Conservation (phyloP, 2,329 filamentous ascomycete genomes). For the Alternaria longipes region DNA sequence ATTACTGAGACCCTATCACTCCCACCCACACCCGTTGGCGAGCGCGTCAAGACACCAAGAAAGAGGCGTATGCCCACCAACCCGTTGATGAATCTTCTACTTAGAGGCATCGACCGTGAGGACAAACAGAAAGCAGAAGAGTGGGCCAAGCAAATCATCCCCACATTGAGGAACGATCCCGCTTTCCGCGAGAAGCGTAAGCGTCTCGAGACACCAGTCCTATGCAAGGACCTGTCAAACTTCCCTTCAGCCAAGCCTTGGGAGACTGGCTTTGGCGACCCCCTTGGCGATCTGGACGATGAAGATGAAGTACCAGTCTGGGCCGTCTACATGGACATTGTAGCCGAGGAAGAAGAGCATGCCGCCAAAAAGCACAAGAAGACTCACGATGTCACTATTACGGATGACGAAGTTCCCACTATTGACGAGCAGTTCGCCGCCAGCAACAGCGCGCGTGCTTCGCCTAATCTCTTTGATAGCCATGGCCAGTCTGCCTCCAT, state of each 20-base stretch:
- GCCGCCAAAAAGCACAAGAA: constrained; percentile 37
- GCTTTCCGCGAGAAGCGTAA: constrained; percentile 40
- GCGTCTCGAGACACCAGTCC: constrained; percentile 37
- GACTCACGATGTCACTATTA: constrained; percentile 15
- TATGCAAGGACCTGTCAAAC: constrained; percentile 36
- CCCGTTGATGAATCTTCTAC: constrained; percentile 28
- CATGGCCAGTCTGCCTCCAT: constrained; percentile 35
- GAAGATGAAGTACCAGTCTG: constrained; percentile 42
- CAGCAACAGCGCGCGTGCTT: constrained; percentile 10
- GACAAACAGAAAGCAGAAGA: constrained; percentile 32
- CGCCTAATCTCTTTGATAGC: constrained; percentile 29
- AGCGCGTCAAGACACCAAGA: constrained; percentile 29
- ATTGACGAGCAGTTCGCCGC: constrained; percentile 31
- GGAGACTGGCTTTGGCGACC: constrained; percentile 43
- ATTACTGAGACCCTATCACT: constrained; percentile 36
- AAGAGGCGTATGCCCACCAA: constrained; percentile 28
- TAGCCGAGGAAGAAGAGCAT: constrained; percentile 34
- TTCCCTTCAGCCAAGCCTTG: constrained; percentile 46
- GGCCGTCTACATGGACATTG: constrained; percentile 40
- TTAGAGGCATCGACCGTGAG: constrained; percentile 29
- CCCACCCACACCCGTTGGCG: constrained; percentile 40
- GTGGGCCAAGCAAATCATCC: constrained; percentile 39
- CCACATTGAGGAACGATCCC: constrained; percentile 30
- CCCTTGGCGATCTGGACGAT: constrained; percentile 38
- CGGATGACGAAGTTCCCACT: constrained; percentile 30